phyloP scores from a whole-genome alignment of 768 basidiomycete species.

The Fibroporia radiculosa region DNA sequence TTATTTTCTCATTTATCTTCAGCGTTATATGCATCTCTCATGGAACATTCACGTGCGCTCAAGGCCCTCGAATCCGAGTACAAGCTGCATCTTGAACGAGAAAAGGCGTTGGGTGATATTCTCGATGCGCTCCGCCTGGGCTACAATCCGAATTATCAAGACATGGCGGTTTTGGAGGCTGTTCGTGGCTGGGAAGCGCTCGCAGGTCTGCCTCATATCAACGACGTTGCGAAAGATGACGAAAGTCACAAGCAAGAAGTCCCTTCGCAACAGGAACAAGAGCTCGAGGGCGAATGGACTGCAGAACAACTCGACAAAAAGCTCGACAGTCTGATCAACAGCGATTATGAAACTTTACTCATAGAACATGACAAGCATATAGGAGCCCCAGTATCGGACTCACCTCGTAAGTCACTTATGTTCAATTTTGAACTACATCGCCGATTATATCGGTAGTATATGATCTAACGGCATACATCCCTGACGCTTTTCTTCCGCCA shows the following conservation, averaged over 20 bases:
- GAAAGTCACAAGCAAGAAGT: constrained; percentile 24
- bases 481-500: constrained; percentile 66
- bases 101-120: constrained; percentile 75
- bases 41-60: constrained; percentile 67
- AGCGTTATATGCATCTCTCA: constrained; percentile 77
- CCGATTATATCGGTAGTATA: constrained; percentile 52
- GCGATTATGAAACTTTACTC: constrained; percentile 69
- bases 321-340: constrained; percentile 46
- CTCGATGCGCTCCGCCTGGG: constrained; percentile 71
- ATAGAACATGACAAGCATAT: constrained; percentile 71
- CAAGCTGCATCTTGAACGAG: constrained; percentile 63
- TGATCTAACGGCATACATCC: constrained; percentile 74
- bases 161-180: constrained; percentile 97
- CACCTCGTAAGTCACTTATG: constrained; percentile 40
- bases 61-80: constrained; percentile 70
- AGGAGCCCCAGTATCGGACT: constrained; percentile 28
- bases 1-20: constrained; percentile 2
- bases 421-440: background rate
- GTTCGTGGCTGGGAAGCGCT: constrained; percentile 88
- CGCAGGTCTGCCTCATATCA: constrained; percentile 63
- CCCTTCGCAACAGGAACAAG: constrained; percentile 39
- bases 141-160: constrained; percentile 98
- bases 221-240: constrained; percentile 48
- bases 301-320: constrained; percentile 49
- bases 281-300: constrained; percentile 57